phyloP scores from a whole-genome alignment of 352 stramenopile species.

The Phytophthora pluvialis region DNA sequence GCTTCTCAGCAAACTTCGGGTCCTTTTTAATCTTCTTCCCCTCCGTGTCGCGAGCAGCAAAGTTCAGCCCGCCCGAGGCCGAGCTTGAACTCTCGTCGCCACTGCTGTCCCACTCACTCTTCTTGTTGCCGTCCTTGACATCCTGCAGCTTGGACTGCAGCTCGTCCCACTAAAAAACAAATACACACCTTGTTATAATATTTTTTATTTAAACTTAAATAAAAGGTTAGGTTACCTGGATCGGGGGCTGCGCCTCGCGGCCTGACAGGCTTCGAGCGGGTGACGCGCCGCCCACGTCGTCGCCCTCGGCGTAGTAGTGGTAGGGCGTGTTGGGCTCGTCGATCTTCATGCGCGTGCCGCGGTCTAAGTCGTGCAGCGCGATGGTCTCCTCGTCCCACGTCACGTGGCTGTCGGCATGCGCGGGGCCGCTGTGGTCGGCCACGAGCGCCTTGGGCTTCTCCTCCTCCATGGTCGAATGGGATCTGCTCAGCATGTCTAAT shows the following conservation, averaged over 20 bases:
- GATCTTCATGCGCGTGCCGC: slow-evolving; percentile 94
- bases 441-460: slow-evolving; percentile 23
- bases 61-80: slow-evolving; percentile 24
- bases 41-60: slow-evolving; percentile 53
- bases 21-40: slow-evolving; percentile 76
- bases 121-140: slow-evolving; percentile 50
- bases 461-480: slow-evolving; percentile 15
- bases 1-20: slow-evolving; percentile 71
- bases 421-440: slow-evolving; percentile 9
- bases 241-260: slow-evolving; percentile 40
- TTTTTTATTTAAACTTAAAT: slow-evolving; percentile 5
- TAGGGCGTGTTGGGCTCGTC: slow-evolving; percentile 94
- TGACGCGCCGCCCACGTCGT: slow-evolving; percentile 43
- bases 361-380: slow-evolving; percentile 88
- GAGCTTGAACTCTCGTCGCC: slow-evolving; percentile 45
- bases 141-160: slow-evolving; percentile 68
- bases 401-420: slow-evolving; percentile 50
- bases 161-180: slow-evolving; percentile 60
- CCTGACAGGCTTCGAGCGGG: slow-evolving; percentile 61
- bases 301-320: slow-evolving; percentile 68
- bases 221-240: slow-evolving; percentile 42
- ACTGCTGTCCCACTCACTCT: slow-evolving; percentile 70
- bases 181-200: neutral
- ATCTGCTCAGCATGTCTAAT: neutral
- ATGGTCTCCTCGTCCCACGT: slow-evolving; percentile 94